phyloP scores from a whole-genome alignment of 345 rosid genomes.

The Heritiera fomes region DNA sequence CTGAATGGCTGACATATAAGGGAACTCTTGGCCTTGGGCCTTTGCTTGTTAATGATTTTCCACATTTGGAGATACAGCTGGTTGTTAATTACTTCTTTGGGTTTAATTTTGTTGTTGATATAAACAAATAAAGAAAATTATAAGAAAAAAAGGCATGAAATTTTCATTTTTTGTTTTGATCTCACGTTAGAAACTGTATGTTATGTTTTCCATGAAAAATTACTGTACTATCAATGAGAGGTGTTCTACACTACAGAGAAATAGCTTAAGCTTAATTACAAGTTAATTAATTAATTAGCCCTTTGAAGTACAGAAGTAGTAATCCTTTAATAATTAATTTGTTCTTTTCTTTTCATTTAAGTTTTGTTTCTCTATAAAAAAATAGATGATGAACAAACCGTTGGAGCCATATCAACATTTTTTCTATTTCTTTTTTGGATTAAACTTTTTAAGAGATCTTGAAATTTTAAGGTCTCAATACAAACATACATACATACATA shows the following conservation, averaged over 20 bases:
- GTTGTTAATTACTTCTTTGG: background rate
- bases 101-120: slow-evolving; percentile 20
- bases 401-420: background rate
- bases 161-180: background rate
- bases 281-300: background rate
- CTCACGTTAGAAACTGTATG: background rate
- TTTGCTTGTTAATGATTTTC: background rate
- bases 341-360: background rate
- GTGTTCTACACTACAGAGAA: slow-evolving; percentile 12
- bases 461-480: no score
- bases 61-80: background rate
- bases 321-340: background rate
- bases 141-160: background rate
- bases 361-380: background rate
- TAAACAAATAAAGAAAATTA: background rate
- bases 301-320: background rate
- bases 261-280: background rate
- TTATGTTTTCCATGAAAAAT: no score
- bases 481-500: no score
- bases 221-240: slow-evolving; percentile 1
- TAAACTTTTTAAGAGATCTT: no score
- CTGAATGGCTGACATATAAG: slow-evolving; percentile 22
- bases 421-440: no score
- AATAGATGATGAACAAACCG: background rate
- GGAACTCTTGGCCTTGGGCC: background rate